Evolutionary conservation across 2,329 filamentous ascomycete genomes (phyloP).

Genomic region (Pseudopyrenochaeta lycopersici): DNA sequence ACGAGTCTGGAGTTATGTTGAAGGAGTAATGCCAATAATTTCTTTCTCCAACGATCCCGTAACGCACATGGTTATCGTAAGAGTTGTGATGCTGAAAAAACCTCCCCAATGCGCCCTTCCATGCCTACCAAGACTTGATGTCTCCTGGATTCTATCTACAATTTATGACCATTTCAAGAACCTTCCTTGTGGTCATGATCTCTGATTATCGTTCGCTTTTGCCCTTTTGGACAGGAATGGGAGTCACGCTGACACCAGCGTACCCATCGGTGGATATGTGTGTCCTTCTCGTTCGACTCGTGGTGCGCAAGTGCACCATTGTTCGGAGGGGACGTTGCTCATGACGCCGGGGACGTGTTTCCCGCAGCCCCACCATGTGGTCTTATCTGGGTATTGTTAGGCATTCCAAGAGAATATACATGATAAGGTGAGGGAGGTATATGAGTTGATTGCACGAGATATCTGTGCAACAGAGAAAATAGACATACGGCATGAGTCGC

Average conservation of each 20-base stretch:
- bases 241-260: slow-evolving; percentile 39
- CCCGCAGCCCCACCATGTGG: slow-evolving; percentile 73
- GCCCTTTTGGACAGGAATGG: slow-evolving; percentile 10
- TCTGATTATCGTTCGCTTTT: too few species aligned
- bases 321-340: slow-evolving; percentile 63
- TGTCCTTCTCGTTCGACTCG: slow-evolving; percentile 69
- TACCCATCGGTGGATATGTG: slow-evolving; percentile 71
- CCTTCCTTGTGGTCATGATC: not conserved
- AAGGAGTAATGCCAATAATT: too few species aligned
- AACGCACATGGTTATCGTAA: not conserved
- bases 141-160: not conserved
- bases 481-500: slow-evolving; percentile 69
- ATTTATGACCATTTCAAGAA: not conserved
- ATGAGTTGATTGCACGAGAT: not conserved
- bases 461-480: not conserved
- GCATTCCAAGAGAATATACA: not conserved
- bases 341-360: slow-evolving; percentile 69
- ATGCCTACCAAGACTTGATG: too few species aligned
- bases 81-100: too few species aligned
- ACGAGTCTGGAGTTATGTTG: too few species aligned
- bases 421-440: not conserved
- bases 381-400: slow-evolving; percentile 56
- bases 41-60: not conserved
- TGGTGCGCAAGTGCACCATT: slow-evolving; percentile 73
- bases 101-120: too few species aligned